Conservation (phyloP, 768 basidiomycete genomes). For the Serendipita sp. region DNA sequence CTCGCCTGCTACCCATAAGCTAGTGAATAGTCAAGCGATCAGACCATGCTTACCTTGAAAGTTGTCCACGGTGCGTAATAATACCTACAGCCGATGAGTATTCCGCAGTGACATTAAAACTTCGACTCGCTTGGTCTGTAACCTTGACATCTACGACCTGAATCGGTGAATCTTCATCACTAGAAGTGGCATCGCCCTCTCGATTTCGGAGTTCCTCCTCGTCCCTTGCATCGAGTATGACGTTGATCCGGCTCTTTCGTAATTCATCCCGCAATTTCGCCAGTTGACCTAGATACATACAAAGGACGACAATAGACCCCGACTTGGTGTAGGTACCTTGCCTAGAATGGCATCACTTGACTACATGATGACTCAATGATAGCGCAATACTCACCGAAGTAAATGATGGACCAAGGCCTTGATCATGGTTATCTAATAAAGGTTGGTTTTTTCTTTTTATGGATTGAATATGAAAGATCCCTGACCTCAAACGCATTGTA, state of each 20-base stretch:
- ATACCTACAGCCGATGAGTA: slow-evolving; percentile 28
- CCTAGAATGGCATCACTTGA: slow-evolving; percentile 14
- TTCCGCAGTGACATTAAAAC: slow-evolving; percentile 27
- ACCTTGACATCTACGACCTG: background rate
- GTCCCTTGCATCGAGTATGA: slow-evolving; percentile 56
- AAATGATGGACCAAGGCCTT: slow-evolving; percentile 39
- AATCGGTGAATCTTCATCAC: slow-evolving; percentile 19
- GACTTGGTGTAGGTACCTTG: slow-evolving; percentile 33
- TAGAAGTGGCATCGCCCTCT: slow-evolving; percentile 19
- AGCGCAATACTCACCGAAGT: slow-evolving; percentile 20
- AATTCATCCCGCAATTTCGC: slow-evolving; percentile 30
- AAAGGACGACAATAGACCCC: slow-evolving; percentile 40
- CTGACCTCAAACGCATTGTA: slow-evolving; percentile 52
- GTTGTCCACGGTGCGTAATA: slow-evolving; percentile 60
- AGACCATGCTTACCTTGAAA: slow-evolving; percentile 42
- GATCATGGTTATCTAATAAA: slow-evolving; percentile 29
- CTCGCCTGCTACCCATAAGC: slow-evolving; percentile 12
- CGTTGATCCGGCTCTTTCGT: slow-evolving; percentile 30
- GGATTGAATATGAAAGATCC: slow-evolving; percentile 24
- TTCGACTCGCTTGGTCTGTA: slow-evolving; percentile 18
- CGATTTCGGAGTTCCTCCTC: slow-evolving; percentile 41
- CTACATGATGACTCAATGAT: background rate
- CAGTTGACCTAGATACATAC: slow-evolving; percentile 38
- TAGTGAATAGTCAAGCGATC: background rate
- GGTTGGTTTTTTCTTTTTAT: slow-evolving; percentile 28